A percentile compares a stretch with the other conserved stretches of the same genome.
Conservation (phyloP, 768 basidiomycete genomes). For the Symmetrospora coprosmae region DNA sequence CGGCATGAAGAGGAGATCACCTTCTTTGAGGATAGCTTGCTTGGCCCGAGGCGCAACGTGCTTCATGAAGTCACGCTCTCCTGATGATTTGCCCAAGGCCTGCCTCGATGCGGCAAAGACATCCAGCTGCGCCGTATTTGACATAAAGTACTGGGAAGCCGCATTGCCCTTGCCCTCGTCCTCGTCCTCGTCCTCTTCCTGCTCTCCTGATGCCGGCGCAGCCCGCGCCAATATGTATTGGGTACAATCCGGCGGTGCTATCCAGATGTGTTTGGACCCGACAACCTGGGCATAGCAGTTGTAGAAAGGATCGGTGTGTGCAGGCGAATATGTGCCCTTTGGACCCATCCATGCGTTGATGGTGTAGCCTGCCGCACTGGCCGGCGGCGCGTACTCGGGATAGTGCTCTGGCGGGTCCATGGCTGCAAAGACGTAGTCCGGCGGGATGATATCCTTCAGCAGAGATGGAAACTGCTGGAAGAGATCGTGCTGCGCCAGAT, state of each 20-base stretch:
- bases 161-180: neutral
- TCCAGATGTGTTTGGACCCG: constrained; percentile 79
- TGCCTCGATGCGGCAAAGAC: constrained; percentile 45
- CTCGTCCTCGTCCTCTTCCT: neutral
- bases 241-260: constrained; percentile 53
- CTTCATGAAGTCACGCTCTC: constrained; percentile 47
- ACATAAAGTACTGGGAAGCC: constrained; percentile 43
- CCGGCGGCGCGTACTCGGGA: constrained; percentile 51
- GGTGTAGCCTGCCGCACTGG: constrained; percentile 51
- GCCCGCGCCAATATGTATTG: constrained; percentile 46
- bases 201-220: constrained; percentile 22
- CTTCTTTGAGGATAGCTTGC: constrained; percentile 54
- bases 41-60: constrained; percentile 50
- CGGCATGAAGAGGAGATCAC: constrained; percentile 78
- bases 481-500: constrained; percentile 84
- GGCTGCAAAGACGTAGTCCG: constrained; percentile 71
- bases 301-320: constrained; percentile 87
- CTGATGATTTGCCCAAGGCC: too few relatives aligned
- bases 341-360: constrained; percentile 77
- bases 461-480: constrained; percentile 69
- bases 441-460: constrained; percentile 58
- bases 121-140: constrained; percentile 70
- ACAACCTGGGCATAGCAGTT: constrained; percentile 86
- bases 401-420: constrained; percentile 41
- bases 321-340: constrained; percentile 62